Percentiles rank a stretch among this genome's conserved stretches.
Conservation (phyloP, 2,329 filamentous ascomycete species). For the Fusarium agapanthi region DNA sequence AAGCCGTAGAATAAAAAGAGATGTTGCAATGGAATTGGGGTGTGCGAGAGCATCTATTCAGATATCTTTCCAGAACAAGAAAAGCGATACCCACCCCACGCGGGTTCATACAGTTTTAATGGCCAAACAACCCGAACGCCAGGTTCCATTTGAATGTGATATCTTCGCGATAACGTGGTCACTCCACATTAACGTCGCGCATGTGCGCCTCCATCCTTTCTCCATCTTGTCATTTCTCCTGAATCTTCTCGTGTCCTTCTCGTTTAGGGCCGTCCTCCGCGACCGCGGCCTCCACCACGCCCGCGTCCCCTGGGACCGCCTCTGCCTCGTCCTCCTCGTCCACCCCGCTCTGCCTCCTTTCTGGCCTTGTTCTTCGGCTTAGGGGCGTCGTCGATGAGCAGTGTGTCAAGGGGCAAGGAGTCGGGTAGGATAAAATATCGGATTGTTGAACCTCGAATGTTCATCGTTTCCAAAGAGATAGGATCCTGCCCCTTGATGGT, state of each 20-base stretch:
- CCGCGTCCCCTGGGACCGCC: slow-evolving; percentile 64
- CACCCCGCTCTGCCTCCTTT: slow-evolving; percentile 80
- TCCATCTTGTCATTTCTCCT: background rate
- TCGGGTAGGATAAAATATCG: slow-evolving; percentile 97
- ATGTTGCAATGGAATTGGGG: slow-evolving; percentile 19
- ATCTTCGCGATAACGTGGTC: slow-evolving; percentile 36
- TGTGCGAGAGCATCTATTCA: slow-evolving; percentile 43
- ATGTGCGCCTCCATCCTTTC: slow-evolving; percentile 18
- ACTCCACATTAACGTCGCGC: slow-evolving; percentile 24
- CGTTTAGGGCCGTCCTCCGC: slow-evolving; percentile 44
- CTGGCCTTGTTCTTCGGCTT: slow-evolving; percentile 99
- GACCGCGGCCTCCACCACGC: slow-evolving; percentile 56
- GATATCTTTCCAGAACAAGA: slow-evolving; percentile 46
- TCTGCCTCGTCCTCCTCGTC: slow-evolving; percentile 59
- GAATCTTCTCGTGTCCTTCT: background rate
- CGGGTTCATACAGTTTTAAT: slow-evolving; percentile 42
- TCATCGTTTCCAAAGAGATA: slow-evolving; percentile 91
- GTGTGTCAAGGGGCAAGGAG: slow-evolving; percentile 91
- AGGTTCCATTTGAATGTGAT: slow-evolving; percentile 45
- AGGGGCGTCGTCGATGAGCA: slow-evolving; percentile 94
- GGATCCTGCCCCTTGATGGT: slow-evolving; percentile 88
- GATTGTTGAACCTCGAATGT: slow-evolving; percentile 94
- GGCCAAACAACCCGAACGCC: slow-evolving; percentile 50
- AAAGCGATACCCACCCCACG: slow-evolving; percentile 41
- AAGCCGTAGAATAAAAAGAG: background rate